Conservation (phyloP, 2,329 filamentous ascomycete species). For the Teratosphaeria pseudoeucalypti region DNA sequence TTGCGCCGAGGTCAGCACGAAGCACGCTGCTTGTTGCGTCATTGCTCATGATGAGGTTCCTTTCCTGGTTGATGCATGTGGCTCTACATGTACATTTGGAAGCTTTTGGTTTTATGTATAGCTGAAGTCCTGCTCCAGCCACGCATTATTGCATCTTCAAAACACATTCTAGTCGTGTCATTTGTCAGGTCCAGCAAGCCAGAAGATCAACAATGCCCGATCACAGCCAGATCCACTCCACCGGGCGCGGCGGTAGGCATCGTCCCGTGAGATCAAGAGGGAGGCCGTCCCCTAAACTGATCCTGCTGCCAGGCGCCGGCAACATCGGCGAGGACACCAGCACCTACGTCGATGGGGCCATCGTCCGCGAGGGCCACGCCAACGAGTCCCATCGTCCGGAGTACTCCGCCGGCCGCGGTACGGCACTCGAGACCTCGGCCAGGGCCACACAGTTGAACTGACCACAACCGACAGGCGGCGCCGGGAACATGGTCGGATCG, state of each 20-base stretch:
- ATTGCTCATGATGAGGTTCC: neutral
- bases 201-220: neutral
- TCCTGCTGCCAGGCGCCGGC: slow-evolving; percentile 39
- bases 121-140: no score
- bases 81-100: neutral
- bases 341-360: slow-evolving; percentile 35
- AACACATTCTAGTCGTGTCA: neutral
- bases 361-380: slow-evolving; percentile 35
- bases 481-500: slow-evolving; percentile 33
- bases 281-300: neutral
- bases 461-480: slow-evolving; percentile 17
- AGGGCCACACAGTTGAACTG: neutral
- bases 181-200: neutral
- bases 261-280: neutral
- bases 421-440: neutral
- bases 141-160: neutral
- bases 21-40: neutral
- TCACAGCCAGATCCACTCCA: slow-evolving; percentile 31
- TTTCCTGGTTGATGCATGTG: neutral
- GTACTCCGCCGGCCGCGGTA: slow-evolving; percentile 26
- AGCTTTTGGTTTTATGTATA: neutral
- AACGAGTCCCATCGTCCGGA: slow-evolving; percentile 29
- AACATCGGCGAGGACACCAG: slow-evolving; percentile 46
- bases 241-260: slow-evolving; percentile 46
- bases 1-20: neutral